Conservation (phyloP, 2,329 filamentous ascomycete species). For the Metarhizium guizhouense region DNA sequence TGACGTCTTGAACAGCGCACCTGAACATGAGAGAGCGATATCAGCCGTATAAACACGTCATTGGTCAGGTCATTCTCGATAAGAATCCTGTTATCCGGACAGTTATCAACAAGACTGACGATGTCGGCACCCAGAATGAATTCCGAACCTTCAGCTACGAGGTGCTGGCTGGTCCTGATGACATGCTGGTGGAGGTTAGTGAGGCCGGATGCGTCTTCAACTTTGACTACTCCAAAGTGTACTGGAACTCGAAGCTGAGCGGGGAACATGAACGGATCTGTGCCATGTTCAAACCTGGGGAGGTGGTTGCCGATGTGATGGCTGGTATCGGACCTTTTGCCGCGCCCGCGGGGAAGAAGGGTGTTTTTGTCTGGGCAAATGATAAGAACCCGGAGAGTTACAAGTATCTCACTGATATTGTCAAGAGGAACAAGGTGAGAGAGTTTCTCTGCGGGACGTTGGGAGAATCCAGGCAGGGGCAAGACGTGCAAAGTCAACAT, state of each 20-base stretch:
- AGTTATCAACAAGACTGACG: conserved; percentile 92
- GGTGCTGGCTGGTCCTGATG: conserved; percentile 70
- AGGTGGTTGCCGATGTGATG: conserved; percentile 95
- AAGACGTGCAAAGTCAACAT: too few species aligned
- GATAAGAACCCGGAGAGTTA: conserved; percentile 92
- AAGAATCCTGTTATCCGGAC: conserved; percentile 78
- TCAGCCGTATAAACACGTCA: conserved; percentile 75
- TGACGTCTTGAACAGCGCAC: conserved; percentile 52
- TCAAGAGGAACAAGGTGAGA: conserved; percentile 69
- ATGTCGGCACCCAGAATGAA: conserved; percentile 75
- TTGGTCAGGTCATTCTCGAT: conserved; percentile 78
- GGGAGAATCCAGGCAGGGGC: neutral
- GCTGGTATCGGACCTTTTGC: conserved; percentile 94
- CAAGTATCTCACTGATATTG: conserved; percentile 59
- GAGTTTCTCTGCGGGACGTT: neutral
- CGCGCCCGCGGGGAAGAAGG: conserved; percentile 79
- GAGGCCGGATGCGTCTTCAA: conserved; percentile 80
- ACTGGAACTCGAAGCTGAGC: conserved; percentile 93
- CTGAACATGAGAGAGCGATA: conserved; percentile 81
- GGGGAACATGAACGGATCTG: conserved; percentile 81
- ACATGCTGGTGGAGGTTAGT: conserved; percentile 73
- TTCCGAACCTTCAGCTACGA: conserved; percentile 93
- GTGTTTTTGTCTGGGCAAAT: conserved; percentile 91
- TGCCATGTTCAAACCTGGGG: conserved; percentile 66
- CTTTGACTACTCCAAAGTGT: conserved; percentile 94